Percentiles rank a stretch among this genome's conserved stretches.
Evolutionary conservation across 306 rosid species (phyloP).

Genomic region (Castanopsis chinensis): DNA sequence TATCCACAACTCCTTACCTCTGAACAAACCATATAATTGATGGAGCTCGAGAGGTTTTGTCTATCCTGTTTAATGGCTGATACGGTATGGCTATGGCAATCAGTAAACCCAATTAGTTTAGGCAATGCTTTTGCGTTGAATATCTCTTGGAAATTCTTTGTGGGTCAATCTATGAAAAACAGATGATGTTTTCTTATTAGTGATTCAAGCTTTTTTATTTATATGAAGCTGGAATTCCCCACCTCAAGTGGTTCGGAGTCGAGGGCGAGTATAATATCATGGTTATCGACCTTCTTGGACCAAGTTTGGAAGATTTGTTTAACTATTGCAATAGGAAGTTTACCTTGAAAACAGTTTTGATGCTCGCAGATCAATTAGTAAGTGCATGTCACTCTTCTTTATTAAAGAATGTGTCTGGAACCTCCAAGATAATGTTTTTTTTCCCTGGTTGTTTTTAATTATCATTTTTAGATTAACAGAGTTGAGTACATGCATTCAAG

Average conservation of each 20-base stretch:
- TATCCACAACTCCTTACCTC: neutral
- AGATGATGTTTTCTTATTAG: constrained; percentile 17
- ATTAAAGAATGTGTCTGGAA: constrained; percentile 13
- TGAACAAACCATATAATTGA: neutral
- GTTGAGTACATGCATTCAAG: constrained; percentile 99
- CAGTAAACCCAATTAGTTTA: neutral
- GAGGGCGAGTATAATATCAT: constrained; percentile 95
- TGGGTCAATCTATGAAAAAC: constrained; percentile 1
- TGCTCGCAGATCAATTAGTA: constrained; percentile 99
- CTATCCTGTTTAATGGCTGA: neutral
- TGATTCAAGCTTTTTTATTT: constrained; percentile 33
- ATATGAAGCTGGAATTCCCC: constrained; percentile 92
- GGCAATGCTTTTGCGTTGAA: neutral
- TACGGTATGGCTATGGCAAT: neutral
- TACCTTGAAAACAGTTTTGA: constrained; percentile 84
- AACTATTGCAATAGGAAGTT: constrained; percentile 93
- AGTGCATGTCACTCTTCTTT: constrained; percentile 29
- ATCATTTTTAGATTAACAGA: constrained; percentile 79
- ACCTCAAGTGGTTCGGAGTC: constrained; percentile 97
- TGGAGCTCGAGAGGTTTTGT: neutral
- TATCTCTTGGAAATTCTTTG: neutral
- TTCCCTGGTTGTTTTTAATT: constrained; percentile 1
- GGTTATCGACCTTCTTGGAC: constrained; percentile 99
- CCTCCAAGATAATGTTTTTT: constrained; percentile 3
- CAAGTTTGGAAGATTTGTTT: constrained; percentile 97